Percentiles rank a stretch among this genome's conserved stretches.
These are phyloP conservation scores for Coriolopsis trogii DNA, from an alignment of 1,284 basidiomycete genomes.

Conservation along the genomic window DNA sequence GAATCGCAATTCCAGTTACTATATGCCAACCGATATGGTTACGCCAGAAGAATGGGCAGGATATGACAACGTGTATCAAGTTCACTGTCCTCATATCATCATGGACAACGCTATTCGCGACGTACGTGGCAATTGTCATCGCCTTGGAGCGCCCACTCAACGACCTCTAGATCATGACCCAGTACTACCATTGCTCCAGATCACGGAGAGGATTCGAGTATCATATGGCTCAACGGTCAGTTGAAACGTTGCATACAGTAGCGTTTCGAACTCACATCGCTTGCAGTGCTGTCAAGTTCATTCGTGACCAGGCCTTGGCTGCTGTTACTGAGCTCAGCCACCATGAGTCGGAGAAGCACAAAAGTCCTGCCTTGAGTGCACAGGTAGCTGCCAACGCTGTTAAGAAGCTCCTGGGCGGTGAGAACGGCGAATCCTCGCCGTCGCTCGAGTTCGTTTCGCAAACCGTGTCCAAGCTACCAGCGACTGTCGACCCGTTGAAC, in stretches of 20 bases:
- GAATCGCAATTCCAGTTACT: conserved; percentile 49
- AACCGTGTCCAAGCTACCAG: conserved; percentile 19
- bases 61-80: conserved; percentile 91
- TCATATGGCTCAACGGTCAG: conserved; percentile 83
- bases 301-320: conserved; percentile 75
- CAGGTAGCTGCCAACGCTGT: conserved; percentile 65
- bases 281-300: conserved; percentile 81
- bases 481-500: conserved; percentile 55
- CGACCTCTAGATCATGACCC: conserved; percentile 69
- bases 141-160: not conserved
- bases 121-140: conserved; percentile 14
- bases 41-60: conserved; percentile 76
- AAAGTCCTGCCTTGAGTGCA: conserved; percentile 44
- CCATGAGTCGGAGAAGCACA: conserved; percentile 36
- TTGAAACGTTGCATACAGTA: too few species aligned
- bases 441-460: conserved; percentile 43
- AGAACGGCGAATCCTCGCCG: conserved; percentile 41
- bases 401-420: conserved; percentile 61
- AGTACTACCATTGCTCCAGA: conserved; percentile 88
- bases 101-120: conserved; percentile 73
- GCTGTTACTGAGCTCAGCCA: conserved; percentile 39
- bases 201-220: conserved; percentile 83
- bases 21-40: conserved; percentile 68
- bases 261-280: too few species aligned
- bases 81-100: conserved; percentile 86